Conservation (phyloP, 345 rosid species). For the Ceriops decandra region DNA sequence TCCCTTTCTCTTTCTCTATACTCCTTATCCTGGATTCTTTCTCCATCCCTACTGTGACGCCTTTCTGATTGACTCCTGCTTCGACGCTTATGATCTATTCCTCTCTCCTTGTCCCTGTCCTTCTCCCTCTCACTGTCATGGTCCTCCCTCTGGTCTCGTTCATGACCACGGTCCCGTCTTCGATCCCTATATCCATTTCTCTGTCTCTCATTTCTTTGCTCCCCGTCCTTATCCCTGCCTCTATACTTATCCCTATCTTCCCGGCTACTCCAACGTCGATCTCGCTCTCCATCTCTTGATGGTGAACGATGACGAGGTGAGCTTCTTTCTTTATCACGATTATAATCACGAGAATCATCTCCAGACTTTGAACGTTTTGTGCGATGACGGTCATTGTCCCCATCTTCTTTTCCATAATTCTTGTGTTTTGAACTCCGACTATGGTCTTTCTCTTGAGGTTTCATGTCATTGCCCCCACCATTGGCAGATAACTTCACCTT, state of each 20-base stretch:
- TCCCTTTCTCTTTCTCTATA: slow-evolving; percentile 52
- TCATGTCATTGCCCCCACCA: slow-evolving; percentile 44
- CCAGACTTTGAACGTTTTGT: slow-evolving; percentile 53
- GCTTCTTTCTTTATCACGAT: slow-evolving; percentile 38
- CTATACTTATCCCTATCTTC: slow-evolving; percentile 55
- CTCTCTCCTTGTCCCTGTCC: slow-evolving; percentile 41
- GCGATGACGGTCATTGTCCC: slow-evolving; percentile 33
- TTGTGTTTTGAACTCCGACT: slow-evolving; percentile 55
- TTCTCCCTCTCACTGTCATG: slow-evolving; percentile 36
- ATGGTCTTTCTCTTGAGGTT: slow-evolving; percentile 41
- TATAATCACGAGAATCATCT: slow-evolving; percentile 49
- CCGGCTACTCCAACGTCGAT: slow-evolving; percentile 51
- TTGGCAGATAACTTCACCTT: slow-evolving; percentile 50
- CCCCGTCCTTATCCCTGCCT: slow-evolving; percentile 43
- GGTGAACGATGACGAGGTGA: slow-evolving; percentile 47
- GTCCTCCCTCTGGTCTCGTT: slow-evolving; percentile 31
- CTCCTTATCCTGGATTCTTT: slow-evolving; percentile 56
- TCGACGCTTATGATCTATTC: slow-evolving; percentile 43
- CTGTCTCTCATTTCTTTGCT: slow-evolving; percentile 34
- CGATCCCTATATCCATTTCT: slow-evolving; percentile 45
- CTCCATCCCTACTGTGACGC: slow-evolving; percentile 40
- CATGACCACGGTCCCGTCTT: slow-evolving; percentile 33
- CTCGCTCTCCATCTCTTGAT: slow-evolving; percentile 78
- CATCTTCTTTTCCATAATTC: slow-evolving; percentile 48
- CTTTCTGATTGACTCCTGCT: slow-evolving; percentile 60